Percentiles rank a stretch among this genome's conserved stretches.
phyloP scores from a whole-genome alignment of 176 grass and related monocot species.

The Melocanna baccifera region DNA sequence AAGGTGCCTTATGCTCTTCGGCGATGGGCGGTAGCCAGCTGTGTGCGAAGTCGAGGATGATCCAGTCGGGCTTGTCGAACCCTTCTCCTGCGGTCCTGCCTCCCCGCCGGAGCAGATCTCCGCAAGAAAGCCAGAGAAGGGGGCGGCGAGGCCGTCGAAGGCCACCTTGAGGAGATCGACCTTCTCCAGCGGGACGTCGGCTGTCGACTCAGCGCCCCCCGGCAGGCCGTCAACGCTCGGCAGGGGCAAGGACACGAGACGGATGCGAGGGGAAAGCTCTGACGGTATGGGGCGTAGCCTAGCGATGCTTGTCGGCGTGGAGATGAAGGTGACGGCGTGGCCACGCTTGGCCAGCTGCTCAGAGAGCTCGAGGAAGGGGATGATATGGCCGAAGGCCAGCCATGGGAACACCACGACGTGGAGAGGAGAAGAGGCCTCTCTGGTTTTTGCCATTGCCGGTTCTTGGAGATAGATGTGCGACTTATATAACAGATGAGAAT shows the following conservation, averaged over 20 bases:
- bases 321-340: constrained; percentile 42
- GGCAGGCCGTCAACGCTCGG: neutral
- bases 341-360: constrained; percentile 24
- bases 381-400: constrained; percentile 48
- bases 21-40: constrained; percentile 40
- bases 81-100: neutral
- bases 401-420: constrained; percentile 32
- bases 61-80: constrained; percentile 28
- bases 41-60: constrained; percentile 43
- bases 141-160: neutral
- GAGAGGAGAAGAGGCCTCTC: neutral
- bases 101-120: neutral
- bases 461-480: neutral
- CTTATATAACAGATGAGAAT: too few relatives aligned
- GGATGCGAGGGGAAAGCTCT: neutral
- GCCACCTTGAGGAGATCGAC: neutral
- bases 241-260: constrained; percentile 9
- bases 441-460: neutral
- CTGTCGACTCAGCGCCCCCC: constrained; percentile 32
- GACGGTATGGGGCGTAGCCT: neutral
- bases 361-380: constrained; percentile 43
- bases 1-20: neutral
- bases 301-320: constrained; percentile 36
- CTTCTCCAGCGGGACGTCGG: constrained; percentile 25
- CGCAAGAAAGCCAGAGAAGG: neutral